Evolutionary conservation across 441 rosid genomes (phyloP), one percentile per base, ranked within the genome.

Genomic region (Adansonia grandidieri): DNA sequence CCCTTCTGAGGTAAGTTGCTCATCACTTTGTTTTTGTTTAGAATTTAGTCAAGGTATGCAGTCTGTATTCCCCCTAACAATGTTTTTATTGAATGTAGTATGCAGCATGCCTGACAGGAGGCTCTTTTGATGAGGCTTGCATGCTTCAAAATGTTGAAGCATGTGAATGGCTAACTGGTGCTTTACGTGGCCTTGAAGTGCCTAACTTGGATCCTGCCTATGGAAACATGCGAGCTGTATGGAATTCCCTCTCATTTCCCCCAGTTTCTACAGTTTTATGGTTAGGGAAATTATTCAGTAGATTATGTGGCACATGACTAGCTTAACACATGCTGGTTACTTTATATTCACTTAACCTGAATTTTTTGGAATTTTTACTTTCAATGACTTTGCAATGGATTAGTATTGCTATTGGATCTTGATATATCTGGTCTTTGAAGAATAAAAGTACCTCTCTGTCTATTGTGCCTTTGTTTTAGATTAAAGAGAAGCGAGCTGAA

Each of bases 121-220:
- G 99, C 79, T 82, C 93, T 69, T 94, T 96, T 88, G 99, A 94
- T 68, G 99, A 96, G 84, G 92, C 91, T 60, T 89, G 77, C 80
- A 94, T 97, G 98, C 91, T 87, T 79, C 91, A 90, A 84, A 97
- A 93, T 80, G 87, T 95, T 72, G 98, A 93, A 84, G 98, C 98
- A 82, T 97, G 99, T 81, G 98, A 97, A 87, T 97, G 99, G 99
- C 86, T 97, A 82, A 91, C 94, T 77, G 88, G 83, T 87, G 96
- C 91, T 80, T 84, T 92, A 71, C 87, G 60, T 79, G 97, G 92
- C 63, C 92, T 94, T 72, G 89, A 97, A 84, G 92, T 87, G 71
- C 98, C 99, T 67, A 93, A 87, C 80, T 54, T 97, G 86, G 98
- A 94, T 83, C 84, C 97, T 47, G 69, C 67, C 70, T 95, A 88